Base-by-base conservation (phyloP, 495 filamentous ascomycete genomes). In the Ramalina peruviana region DNA sequence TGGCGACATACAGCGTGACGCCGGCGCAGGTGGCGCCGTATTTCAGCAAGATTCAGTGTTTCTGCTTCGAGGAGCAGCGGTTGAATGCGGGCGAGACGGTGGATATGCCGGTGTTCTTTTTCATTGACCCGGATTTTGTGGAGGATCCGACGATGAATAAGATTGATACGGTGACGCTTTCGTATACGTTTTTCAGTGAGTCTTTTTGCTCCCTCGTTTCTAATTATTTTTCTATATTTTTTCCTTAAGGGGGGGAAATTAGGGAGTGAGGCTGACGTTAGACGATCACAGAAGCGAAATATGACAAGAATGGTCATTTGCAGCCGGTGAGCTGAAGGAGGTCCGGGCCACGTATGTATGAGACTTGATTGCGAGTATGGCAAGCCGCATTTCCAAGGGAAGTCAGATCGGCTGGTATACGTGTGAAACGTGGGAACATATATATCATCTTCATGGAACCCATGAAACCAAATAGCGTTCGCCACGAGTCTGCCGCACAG, bases 31-130 rank as follows among this genome's bases (percentile, higher is more conserved):
- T 94, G 25, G 90, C 93, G 25, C 90, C 86, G 4, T 99, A 99
- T 62, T 99, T 99, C 65, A 88, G 83, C 74, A 99, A 99, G 75
- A 99, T 99, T 46, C 93, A 99, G 67, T 99, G 93, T 59, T 99
- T 99, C 67, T 99, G 93, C 64, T 99, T 99, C 62, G 93, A 99
- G 72, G 88, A 87, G 66, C 83, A 98, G 74, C 78, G 93, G 55
- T 67, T 98, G 46, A 90, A 88, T 63, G 90, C 88, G 20, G 88
- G 90, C 23, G 93, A 99, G 71, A 88, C 88, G 36, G 93, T 99
- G 46, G 93, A 99, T 70, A 99, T 99, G 93, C 93, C 93, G 3
- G 93, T 99, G 6, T 97, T 99, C 70, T 99, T 99, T 62, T 99
- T 94, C 65, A 84, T 99, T 58, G 93, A 99, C 62, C 93, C 93